Percentiles rank a stretch among this genome's conserved stretches.
Evolutionary conservation across 139 green algal species (phyloP).

Genomic region (Coelastrella sp.): DNA sequence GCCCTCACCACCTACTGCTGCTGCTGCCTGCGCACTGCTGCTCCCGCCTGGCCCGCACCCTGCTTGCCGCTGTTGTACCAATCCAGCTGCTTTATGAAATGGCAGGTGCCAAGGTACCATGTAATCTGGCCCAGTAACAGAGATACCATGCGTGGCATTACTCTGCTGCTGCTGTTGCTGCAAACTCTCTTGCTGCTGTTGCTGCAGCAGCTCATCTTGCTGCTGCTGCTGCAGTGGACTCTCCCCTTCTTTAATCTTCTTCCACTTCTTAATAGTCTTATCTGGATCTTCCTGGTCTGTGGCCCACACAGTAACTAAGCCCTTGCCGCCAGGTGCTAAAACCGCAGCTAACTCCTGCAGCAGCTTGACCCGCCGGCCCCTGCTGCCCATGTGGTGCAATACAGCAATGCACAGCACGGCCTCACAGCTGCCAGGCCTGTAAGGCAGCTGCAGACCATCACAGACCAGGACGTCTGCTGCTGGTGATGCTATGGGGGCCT

Average conservation of each 20-base stretch:
- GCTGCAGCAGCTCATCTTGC: slow-evolving; percentile 11
- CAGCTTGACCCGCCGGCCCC: slow-evolving; percentile 69
- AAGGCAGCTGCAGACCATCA: slow-evolving; percentile 87
- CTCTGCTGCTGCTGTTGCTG: slow-evolving; percentile 30
- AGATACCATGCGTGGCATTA: background rate
- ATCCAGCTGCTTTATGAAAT: slow-evolving; percentile 77
- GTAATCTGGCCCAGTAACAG: slow-evolving; percentile 75
- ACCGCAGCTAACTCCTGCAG: slow-evolving; percentile 83
- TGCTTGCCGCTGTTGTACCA: slow-evolving; percentile 8
- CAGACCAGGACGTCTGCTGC: slow-evolving; percentile 85
- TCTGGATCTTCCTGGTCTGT: slow-evolving; percentile 88
- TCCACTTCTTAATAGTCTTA: slow-evolving; percentile 93
- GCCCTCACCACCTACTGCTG: background rate
- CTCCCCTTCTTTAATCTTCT: slow-evolving; percentile 52
- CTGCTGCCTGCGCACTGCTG: background rate
- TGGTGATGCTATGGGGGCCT: background rate
- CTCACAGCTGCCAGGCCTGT: slow-evolving; percentile 78
- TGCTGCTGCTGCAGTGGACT: background rate
- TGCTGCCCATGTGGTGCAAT: slow-evolving; percentile 92
- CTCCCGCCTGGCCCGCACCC: background rate
- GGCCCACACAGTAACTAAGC: slow-evolving; percentile 94
- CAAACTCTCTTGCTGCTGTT: background rate
- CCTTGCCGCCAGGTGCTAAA: slow-evolving; percentile 76
- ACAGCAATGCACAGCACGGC: slow-evolving; percentile 97
- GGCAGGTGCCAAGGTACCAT: slow-evolving; percentile 98